Evolutionary conservation across 805 yeast species (phyloP), one percentile per base, ranked within the genome.

Genomic region (Wickerhamiella siamensis): DNA sequence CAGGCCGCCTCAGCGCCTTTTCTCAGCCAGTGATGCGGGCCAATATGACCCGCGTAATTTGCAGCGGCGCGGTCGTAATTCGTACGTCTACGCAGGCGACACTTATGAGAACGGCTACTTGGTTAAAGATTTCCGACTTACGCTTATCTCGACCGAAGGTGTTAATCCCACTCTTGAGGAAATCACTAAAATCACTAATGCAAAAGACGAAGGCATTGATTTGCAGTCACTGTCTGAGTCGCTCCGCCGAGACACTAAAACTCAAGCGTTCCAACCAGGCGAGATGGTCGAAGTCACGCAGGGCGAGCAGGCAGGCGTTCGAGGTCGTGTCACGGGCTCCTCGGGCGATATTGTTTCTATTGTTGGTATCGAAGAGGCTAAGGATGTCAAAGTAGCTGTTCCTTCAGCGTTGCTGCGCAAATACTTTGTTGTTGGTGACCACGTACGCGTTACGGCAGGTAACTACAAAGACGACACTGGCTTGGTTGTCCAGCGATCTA

Each of bases 401-500:
- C 95, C 96, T 27, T 72, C 79, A 3, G 70, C 73, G 35, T 78
- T 83, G 47, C 67, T 91, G 55, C 75, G 96, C 57, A 91, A 91
- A 59, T 75, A 82, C 42, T 88, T 88, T 61, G 63, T 71, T 41
- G 76, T 83, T 33, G 98, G 98, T 69, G 97, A 88, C 60, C 96
- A 91, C 59, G 95, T 91, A 18, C 78, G 94, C 44, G 91, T 88
- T 26, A 72, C 82, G 31, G 83, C 78, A 56, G 98, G 98, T 57
- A 84, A 82, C 55, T 94, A 83, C 60, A 69, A 76, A 41, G 95
- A 88, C 55, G 95, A 87, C 56, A 84, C 95, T 29, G 98, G 98
- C 64, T 71, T 91, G 64, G 94, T 91, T 39, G 86, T 91, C 33
- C 71, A 76, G 50, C 74, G 83, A 19, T 15, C 33, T 20, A 82